Evolutionary conservation across 371 early-diverging fungal species (phyloP).

Genomic region (Mucor indicus): DNA sequence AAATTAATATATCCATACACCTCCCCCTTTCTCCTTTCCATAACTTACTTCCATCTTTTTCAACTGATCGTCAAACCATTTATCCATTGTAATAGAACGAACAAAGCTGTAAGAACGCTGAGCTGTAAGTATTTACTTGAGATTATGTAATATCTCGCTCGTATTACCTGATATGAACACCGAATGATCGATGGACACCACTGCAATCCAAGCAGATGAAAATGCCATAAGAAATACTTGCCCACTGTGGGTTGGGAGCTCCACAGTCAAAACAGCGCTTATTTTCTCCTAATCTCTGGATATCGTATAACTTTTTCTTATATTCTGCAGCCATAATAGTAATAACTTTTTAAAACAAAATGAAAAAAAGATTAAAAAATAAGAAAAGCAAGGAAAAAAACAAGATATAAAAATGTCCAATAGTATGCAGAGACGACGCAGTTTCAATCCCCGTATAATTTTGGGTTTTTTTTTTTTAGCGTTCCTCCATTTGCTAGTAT

Average conservation of each 20-base stretch:
- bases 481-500: no score
- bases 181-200: conserved; percentile 89
- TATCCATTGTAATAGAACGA: conserved; percentile 97
- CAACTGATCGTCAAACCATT: conserved; percentile 93
- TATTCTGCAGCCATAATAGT: conserved; percentile 55
- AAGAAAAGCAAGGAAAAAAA: no score
- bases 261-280: conserved; percentile 84
- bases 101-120: no score
- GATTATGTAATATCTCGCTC: no score
- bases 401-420: no score
- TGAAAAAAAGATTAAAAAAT: no score
- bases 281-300: conserved; percentile 73
- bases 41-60: conserved; percentile 80
- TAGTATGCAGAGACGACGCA: no score
- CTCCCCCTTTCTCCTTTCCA: background rate
- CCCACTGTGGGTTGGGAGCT: conserved; percentile 90
- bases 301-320: conserved; percentile 66
- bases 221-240: conserved; percentile 92
- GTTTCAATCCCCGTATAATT: no score
- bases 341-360: no score
- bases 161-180: conserved; percentile 91
- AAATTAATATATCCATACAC: background rate
- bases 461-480: no score
- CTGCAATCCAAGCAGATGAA: conserved; percentile 98
- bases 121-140: no score